phyloP scores from a whole-genome alignment of 805 yeast species.

The Wickerhamiella brachini region DNA sequence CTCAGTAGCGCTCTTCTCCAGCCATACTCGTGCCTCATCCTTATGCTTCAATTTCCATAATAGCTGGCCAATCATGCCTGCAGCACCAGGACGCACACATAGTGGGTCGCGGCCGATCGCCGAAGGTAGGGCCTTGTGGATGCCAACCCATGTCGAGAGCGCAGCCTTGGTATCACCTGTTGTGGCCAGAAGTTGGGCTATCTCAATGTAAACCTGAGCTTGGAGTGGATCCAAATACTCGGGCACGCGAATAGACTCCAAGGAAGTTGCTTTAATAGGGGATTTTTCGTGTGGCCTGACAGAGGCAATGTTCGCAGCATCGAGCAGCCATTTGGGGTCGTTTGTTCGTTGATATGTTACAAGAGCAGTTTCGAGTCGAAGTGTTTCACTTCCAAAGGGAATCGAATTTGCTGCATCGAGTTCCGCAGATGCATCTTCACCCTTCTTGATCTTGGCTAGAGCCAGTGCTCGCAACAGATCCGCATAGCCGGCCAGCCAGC shows the following conservation, averaged over 20 bases:
- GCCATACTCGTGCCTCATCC: constrained; percentile 13
- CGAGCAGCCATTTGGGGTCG: constrained; percentile 2
- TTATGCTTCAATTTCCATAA: constrained; percentile 17
- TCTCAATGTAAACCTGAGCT: constrained; percentile 14
- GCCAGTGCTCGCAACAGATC: constrained; percentile 23
- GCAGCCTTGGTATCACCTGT: constrained; percentile 13
- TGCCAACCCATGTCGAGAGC: constrained; percentile 13
- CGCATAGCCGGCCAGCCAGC: constrained; percentile 25
- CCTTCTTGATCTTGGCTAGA: constrained; percentile 12
- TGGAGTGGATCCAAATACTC: constrained; percentile 1
- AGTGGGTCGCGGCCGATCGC: constrained; percentile 7
- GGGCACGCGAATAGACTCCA: constrained; percentile 2
- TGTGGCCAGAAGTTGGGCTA: constrained; percentile 13
- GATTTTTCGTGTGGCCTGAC: not conserved
- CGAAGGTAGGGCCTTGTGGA: constrained; percentile 14
- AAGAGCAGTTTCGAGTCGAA: constrained; percentile 16
- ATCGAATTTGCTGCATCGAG: constrained; percentile 18
- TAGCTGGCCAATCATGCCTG: constrained; percentile 17
- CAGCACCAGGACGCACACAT: constrained; percentile 12
- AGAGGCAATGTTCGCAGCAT: constrained; percentile 1
- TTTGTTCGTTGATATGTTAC: constrained; percentile 12
- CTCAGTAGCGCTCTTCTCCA: constrained; percentile 8
- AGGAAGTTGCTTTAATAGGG: not conserved
- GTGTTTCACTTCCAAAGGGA: constrained; percentile 17
- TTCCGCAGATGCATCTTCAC: constrained; percentile 18